A percentile compares a stretch with the other conserved stretches of the same genome.
Evolutionary conservation across 192 early-diverging fungal species (phyloP).

Genomic region (Gonapodya sp.): DNA sequence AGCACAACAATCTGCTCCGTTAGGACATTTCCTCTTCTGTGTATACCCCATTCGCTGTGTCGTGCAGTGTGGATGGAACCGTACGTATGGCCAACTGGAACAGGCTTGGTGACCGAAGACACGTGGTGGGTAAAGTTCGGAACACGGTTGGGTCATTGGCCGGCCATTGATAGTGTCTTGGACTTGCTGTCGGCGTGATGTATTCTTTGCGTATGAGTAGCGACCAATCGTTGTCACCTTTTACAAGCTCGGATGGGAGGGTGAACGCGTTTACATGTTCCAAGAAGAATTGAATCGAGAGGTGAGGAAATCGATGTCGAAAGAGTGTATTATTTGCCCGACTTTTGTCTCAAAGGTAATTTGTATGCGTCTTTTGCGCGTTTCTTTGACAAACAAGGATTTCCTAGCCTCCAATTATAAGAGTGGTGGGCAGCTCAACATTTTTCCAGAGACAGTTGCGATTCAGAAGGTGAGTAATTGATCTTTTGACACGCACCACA

Average conservation of each 20-base stretch:
- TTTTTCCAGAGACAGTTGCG: not conserved
- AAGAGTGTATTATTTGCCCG: no score
- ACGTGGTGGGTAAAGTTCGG: no score
- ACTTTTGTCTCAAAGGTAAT: no score
- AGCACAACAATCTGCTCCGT: not conserved
- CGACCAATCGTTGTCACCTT: not conserved
- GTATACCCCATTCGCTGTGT: not conserved
- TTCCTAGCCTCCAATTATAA: not conserved
- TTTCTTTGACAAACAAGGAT: no score
- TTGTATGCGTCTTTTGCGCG: no score
- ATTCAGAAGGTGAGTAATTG: not conserved
- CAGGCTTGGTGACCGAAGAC: not conserved
- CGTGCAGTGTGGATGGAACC: not conserved
- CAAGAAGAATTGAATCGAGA: not conserved
- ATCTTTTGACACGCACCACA: no score
- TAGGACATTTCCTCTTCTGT: not conserved
- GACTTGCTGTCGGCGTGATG: not conserved
- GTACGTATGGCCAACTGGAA: not conserved
- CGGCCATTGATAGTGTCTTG: not conserved
- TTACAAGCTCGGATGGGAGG: not conserved
- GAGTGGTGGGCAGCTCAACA: not conserved
- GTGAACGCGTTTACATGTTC: not conserved
- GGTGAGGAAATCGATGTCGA: no score
- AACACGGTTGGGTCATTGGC: not conserved
- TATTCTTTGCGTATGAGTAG: not conserved